Evolutionary conservation across 768 basidiomycete genomes (phyloP), one percentile per base, ranked within the genome.

Genomic region (Cantharellus cinnabarinus): DNA sequence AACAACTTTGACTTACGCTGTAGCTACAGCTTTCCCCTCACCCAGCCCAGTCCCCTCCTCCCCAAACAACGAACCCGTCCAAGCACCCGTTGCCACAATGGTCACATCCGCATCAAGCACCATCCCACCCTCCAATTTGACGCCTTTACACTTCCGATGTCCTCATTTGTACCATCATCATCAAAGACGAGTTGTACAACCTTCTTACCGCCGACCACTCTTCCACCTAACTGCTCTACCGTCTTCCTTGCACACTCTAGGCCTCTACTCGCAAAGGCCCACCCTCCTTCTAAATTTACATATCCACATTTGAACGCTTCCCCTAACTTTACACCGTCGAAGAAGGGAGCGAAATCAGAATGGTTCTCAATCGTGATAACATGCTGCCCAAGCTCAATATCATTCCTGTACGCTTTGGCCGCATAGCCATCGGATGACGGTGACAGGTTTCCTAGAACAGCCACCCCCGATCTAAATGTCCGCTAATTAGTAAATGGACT

Each of bases 61-160:
- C 4, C 82, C 79, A 66, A 93, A 88, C 1, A 81, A 68, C 1
- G 82, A 82, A 4, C 86, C 79, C 1, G 89, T 90, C 94, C 93
- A 95, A 3, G 83, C 77, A 34, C 90, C 89, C 10, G 80, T 72
- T 4, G 87, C 80, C 41, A 91, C 68, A 38, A 94, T 72, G 4
- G 89, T 76, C 53, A 79, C 63, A 58, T 81, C 77, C 0, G 81
- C 84, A 14, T 70, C 64, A 63, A 79, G 20, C 4, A 38, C 41
- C 53, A 67, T 67, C 0, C 83, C 86, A 66, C 82, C 79, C 29
- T 68, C 68, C 62, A 85, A 81, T 39, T 69, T 68, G 3, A 89
- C 85, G 2, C 85, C 87, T 2, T 65, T 63, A 60, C 72, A 66
- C 63, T 67, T 58, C 20, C 20, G 20, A 29, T 1, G 20, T 0